Percentiles rank a stretch among this genome's conserved stretches.
Conservation (phyloP, 805 yeast species). For the Kazachstania psychrophila region DNA sequence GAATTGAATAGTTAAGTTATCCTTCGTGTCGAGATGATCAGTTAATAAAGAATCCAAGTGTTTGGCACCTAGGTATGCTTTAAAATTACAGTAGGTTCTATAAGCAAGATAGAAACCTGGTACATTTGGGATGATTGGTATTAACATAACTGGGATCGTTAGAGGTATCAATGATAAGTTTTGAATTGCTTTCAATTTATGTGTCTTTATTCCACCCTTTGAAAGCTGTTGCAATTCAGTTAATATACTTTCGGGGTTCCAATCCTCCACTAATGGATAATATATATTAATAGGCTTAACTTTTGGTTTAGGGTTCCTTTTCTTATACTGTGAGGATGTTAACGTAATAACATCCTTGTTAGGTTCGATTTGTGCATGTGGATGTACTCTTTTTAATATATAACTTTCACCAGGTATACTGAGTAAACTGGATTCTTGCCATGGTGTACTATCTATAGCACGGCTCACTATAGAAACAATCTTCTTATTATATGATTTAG, state of each 20-base stretch:
- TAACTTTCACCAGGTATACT: slow-evolving; percentile 64
- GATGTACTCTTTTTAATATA: slow-evolving; percentile 31
- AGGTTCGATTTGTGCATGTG: slow-evolving; percentile 10
- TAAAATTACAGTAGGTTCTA: slow-evolving; percentile 75
- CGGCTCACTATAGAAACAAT: slow-evolving; percentile 46
- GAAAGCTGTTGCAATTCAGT: slow-evolving; percentile 38
- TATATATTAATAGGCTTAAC: slow-evolving; percentile 36
- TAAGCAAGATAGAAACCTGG: slow-evolving; percentile 84
- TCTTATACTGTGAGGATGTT: slow-evolving; percentile 13
- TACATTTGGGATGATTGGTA: slow-evolving; percentile 84
- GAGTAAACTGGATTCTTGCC: slow-evolving; percentile 67
- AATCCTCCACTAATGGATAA: slow-evolving; percentile 36
- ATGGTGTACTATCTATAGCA: slow-evolving; percentile 57
- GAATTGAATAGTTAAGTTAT: slow-evolving; percentile 18
- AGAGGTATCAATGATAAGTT: slow-evolving; percentile 62
- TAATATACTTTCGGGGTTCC: slow-evolving; percentile 25
- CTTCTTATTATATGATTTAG: slow-evolving; percentile 45
- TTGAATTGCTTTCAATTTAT: slow-evolving; percentile 44
- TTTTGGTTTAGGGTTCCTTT: slow-evolving; percentile 5
- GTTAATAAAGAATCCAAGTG: slow-evolving; percentile 54
- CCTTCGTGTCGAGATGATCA: slow-evolving; percentile 20
- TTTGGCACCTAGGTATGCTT: slow-evolving; percentile 65
- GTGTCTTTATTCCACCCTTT: slow-evolving; percentile 39
- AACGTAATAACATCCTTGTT: slow-evolving; percentile 10
- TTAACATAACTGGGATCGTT: slow-evolving; percentile 65